Conservation (phyloP, 495 filamentous ascomycete species). For the Aspergillus saccharolyticus region DNA sequence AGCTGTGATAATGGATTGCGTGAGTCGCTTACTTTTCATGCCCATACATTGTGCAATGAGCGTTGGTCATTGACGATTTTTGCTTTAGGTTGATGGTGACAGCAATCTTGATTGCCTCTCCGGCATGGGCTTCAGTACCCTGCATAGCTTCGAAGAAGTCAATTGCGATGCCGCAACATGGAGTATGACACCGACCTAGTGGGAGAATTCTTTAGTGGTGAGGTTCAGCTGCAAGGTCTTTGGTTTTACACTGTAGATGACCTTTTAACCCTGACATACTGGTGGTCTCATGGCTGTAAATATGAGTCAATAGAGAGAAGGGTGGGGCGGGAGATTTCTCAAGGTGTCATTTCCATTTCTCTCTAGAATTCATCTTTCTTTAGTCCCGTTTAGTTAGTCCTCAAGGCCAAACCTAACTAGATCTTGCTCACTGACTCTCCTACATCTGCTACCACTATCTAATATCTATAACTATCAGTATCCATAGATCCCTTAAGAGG, state of each 20-base stretch:
- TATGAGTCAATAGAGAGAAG: not conserved
- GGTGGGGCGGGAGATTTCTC: too few species aligned
- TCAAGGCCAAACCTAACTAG: too few species aligned
- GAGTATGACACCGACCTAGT: conserved; percentile 48
- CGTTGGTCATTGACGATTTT: conserved; percentile 18
- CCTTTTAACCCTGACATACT: not conserved
- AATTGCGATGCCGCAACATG: conserved; percentile 68
- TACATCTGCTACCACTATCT: too few species aligned
- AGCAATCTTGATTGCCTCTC: conserved; percentile 65
- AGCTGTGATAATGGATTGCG: conserved; percentile 70
- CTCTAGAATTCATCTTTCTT: too few species aligned
- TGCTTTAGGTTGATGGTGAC: conserved; percentile 59
- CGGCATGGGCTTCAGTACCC: conserved; percentile 69
- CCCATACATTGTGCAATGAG: not conserved
- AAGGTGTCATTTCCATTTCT: too few species aligned
- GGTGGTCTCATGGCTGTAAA: not conserved
- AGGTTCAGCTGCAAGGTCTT: not conserved
- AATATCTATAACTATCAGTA: too few species aligned
- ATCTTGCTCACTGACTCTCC: too few species aligned
- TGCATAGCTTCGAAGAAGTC: conserved; percentile 76
- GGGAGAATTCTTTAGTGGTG: not conserved
- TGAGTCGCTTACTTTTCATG: conserved; percentile 45
- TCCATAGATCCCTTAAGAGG: too few species aligned
- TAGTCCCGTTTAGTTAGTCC: too few species aligned
- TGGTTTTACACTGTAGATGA: not conserved